Evolutionary conservation across 208 protist genomes (phyloP).

Genomic region (Chromosphaera perkinsii): DNA sequence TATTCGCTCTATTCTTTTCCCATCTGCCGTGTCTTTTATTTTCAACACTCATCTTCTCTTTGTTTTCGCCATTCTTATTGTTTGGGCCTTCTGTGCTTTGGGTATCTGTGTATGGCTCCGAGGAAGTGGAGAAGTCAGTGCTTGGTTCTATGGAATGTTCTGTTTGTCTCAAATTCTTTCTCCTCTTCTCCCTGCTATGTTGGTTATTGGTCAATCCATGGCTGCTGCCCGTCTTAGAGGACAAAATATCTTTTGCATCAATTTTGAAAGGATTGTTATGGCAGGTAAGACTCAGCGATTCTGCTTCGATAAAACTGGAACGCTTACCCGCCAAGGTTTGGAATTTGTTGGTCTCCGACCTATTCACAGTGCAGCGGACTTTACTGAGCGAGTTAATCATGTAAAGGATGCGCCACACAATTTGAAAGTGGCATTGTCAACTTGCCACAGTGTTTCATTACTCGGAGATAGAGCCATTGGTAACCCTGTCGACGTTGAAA

Average conservation of each 20-base stretch:
- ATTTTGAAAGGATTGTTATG: conserved; percentile 16
- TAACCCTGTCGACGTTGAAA: conserved; percentile 66
- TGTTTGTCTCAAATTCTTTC: conserved; percentile 6
- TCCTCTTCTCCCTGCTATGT: conserved; percentile 12
- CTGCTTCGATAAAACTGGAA: conserved; percentile 99
- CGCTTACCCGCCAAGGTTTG: conserved; percentile 63
- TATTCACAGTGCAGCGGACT: neutral
- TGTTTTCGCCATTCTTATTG: conserved; percentile 7
- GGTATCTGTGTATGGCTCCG: conserved; percentile 6
- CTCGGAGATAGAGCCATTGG: conserved; percentile 43
- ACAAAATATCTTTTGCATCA: conserved; percentile 9
- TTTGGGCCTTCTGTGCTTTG: conserved; percentile 7
- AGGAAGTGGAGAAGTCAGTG: neutral
- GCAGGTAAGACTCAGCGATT: conserved; percentile 91
- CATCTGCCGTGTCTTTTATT: neutral
- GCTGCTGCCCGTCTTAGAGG: conserved; percentile 1
- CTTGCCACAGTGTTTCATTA: neutral
- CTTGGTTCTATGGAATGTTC: conserved; percentile 23
- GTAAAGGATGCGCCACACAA: neutral
- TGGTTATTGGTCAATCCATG: conserved; percentile 18
- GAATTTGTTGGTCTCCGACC: conserved; percentile 8
- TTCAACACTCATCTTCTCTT: conserved; percentile 8
- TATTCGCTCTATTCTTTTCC: conserved; percentile 17
- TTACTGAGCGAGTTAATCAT: neutral
- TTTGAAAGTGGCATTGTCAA: conserved; percentile 1